Evolutionary conservation across 1,284 basidiomycete genomes (phyloP), one percentile per base, ranked within the genome.

Genomic region (Ustilago bromivora): DNA sequence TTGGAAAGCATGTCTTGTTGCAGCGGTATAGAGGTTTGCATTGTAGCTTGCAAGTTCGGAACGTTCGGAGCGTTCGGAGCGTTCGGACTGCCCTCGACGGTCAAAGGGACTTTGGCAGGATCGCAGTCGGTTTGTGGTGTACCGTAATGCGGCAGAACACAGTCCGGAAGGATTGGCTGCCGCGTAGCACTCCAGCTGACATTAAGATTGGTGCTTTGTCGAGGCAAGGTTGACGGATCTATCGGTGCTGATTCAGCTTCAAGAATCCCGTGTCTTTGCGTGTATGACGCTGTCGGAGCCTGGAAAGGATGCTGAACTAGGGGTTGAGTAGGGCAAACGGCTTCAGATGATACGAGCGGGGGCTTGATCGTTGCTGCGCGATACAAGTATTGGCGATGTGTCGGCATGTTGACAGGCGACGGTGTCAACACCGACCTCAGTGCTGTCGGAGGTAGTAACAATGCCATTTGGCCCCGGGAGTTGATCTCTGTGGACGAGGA

Each of bases 331-430:
- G 43, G 36, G 9, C 13, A 13, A 38, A 1, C 36, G 13, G 36
- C n/a, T 11, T 19, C 11, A 7, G 61, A 23, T 8, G 28, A 6
- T 28, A 36, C 40, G 8, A 1, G 12, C 3, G 31, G 47, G 40
- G 12, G 35, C 8, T 9, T 23, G 7, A 10, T 11, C 19, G 19
- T 36, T 3, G n/a, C 23, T 11, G 35, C 8, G 13, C 12, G 19
- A 31, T 35, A 13, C 28, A 10, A 41, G 28, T 17, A 9, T 13
- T 41, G 34, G 7, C 6, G 11, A 9, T 11, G 54, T 6, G 36
- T 56, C 54, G 38, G 11, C 54, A 56, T 41, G 23, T 34, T 41
- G 54, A 56, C 38, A 15, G 54, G 38, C 10, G 35, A 15, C 23
- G 35, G 36, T 12, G 23, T 56, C 49, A 51, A 28, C 54, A 34